Evolutionary conservation across 495 filamentous ascomycete species (phyloP).

Genomic region (Margaritispora aquatica): DNA sequence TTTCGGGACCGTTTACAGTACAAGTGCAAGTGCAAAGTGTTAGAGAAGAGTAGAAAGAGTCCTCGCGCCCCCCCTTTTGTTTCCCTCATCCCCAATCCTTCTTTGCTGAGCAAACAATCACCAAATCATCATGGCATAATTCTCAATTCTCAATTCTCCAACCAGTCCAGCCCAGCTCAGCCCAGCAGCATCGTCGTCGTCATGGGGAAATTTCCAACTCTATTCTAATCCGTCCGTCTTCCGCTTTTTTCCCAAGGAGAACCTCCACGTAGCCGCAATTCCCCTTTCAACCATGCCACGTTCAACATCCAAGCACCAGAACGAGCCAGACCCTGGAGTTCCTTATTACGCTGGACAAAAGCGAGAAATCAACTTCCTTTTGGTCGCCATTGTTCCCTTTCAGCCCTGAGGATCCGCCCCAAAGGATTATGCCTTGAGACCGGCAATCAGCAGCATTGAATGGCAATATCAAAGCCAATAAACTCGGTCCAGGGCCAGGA

Average conservation of each 20-base stretch:
- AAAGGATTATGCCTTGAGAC: slow-evolving; percentile 1
- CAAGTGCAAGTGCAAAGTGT: not conserved
- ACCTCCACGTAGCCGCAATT: not conserved
- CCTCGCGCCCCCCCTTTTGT: not conserved
- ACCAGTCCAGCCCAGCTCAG: no score
- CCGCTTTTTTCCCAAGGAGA: not conserved
- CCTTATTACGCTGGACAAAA: not conserved
- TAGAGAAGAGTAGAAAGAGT: not conserved
- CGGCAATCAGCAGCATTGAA: slow-evolving; percentile 4
- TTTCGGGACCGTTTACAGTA: not conserved
- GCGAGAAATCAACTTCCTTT: not conserved
- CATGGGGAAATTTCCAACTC: not conserved
- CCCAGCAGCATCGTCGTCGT: no score
- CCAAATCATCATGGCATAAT: not conserved
- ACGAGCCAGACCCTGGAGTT: not conserved
- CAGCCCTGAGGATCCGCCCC: not conserved
- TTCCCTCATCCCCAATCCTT: not conserved
- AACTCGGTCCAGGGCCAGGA: slow-evolving; percentile 3
- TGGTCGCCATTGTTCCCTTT: no score
- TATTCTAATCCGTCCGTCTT: not conserved
- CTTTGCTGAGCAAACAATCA: not conserved
- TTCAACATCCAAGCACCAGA: not conserved
- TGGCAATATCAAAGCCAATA: slow-evolving; percentile 10
- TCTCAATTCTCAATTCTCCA: not conserved
- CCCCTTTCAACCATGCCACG: not conserved